Conservation (phyloP, 352 stramenopile species). For the Phytopythium boreale region DNA sequence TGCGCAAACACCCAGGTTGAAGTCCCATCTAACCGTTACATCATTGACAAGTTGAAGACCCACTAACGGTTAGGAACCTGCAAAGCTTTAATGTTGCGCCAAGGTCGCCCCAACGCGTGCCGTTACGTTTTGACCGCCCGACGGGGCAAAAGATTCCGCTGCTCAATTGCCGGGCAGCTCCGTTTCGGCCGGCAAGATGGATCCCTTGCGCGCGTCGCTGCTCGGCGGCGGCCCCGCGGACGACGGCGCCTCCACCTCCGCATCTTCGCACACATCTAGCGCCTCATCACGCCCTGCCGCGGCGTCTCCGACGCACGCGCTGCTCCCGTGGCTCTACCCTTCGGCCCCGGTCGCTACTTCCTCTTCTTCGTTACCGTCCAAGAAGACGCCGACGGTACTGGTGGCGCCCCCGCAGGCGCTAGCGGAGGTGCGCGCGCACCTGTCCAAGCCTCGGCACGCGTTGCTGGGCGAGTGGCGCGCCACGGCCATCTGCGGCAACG, state of each 20-base stretch:
- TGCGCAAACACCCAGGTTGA: slow-evolving; percentile 1
- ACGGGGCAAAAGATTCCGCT: not conserved
- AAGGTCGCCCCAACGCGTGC: slow-evolving; percentile 2
- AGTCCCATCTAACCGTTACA: not conserved
- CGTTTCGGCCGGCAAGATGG: not conserved
- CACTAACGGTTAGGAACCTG: not conserved
- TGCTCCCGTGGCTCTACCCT: slow-evolving; percentile 6
- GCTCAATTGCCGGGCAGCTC: too few relatives aligned
- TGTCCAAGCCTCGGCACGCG: slow-evolving; percentile 14
- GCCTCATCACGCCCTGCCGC: not conserved
- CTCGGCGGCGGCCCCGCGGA: not conserved
- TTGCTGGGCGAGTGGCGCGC: slow-evolving; percentile 82
- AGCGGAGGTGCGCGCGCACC: not conserved
- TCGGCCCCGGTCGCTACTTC: not conserved
- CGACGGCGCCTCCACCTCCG: not conserved
- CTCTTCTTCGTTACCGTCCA: not conserved
- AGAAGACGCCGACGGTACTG: slow-evolving; percentile 23
- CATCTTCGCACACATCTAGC: not conserved
- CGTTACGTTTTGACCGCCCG: not conserved
- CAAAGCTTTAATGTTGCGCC: not conserved
- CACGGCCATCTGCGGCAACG: slow-evolving; percentile 91
- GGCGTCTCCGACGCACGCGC: slow-evolving; percentile 2
- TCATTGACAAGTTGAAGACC: not conserved
- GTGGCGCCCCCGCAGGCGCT: slow-evolving; percentile 32
- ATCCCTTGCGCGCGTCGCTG: slow-evolving; percentile 8